Evolutionary conservation across 352 stramenopile species (phyloP), one percentile per base, ranked within the genome.

Genomic region (Phytopythium chamaehyphon): DNA sequence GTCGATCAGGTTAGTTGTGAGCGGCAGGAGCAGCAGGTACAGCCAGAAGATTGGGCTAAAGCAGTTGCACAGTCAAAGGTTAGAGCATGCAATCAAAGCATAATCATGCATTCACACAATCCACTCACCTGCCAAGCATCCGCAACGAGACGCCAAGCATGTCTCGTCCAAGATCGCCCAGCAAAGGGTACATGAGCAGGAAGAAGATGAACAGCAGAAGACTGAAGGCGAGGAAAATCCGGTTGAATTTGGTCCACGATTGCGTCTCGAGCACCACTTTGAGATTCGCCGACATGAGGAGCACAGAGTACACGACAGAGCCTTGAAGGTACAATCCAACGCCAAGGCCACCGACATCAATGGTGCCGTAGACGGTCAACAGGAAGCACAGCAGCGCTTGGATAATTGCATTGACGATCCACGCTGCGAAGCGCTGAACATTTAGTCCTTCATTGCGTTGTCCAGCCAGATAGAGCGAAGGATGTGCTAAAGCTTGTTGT

Each of bases 231-330:
- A 91, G 53, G 42, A 86, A 73, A 19, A 70, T 47, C 12, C 59
- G 50, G 60, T 87, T 86, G 62, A 75, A 86, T 51, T 82, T 83
- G 40, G 75, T 91, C 81, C 81, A 91, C 26, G 69, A 87, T n/a
- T 81, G 59, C 7, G 81, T 89, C 59, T 89, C 77, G 28, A 91
- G 45, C 5, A 81, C 55, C n/a, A 91, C 81, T 61, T 91, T 91
- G 45, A 69, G 11, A 44, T 91, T 91, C 28, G 77, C 77, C 9
- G 81, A 86, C 76, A 89, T 83, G 47, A 91, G 68, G 40, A 91
- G 59, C 15, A 70, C 62, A 12, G 77, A 84, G 64, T 89, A 91
- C 43, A 88, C 77, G 15, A 86, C 61, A 24, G 69, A 77, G 51
- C 77, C 76, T 43, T 88, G 75, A 4, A 88, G 52, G 55, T 90